A percentile compares a stretch with the other conserved stretches of the same genome.
phyloP scores from a whole-genome alignment of 2,329 filamentous ascomycete species.

The Fusarium sororula region DNA sequence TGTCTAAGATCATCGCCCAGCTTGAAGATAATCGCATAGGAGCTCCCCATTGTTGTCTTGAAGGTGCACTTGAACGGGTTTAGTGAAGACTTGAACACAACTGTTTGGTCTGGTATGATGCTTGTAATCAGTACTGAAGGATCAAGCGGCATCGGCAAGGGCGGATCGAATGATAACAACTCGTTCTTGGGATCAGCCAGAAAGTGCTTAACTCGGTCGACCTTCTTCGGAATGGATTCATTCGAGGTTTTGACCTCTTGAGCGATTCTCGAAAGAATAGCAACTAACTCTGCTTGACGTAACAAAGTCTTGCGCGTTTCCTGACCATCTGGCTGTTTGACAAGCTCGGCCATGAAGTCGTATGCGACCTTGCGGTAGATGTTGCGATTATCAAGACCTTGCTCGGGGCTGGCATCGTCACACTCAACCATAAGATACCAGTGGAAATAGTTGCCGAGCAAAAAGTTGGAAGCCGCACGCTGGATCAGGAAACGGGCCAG shows the following conservation, averaged over 20 bases:
- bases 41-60: constrained; percentile 77
- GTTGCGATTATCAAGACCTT: constrained; percentile 77
- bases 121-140: constrained; percentile 82
- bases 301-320: constrained; percentile 80
- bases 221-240: constrained; percentile 81
- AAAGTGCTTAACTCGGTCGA: constrained; percentile 84
- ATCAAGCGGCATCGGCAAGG: constrained; percentile 87
- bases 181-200: constrained; percentile 92
- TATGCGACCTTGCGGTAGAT: constrained; percentile 94
- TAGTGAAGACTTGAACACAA: constrained; percentile 94
- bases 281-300: constrained; percentile 89
- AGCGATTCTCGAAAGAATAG: constrained; percentile 86
- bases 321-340: constrained; percentile 73
- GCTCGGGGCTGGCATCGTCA: constrained; percentile 81
- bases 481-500: constrained; percentile 89
- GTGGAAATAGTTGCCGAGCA: constrained; percentile 92
- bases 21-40: constrained; percentile 96
- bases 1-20: constrained; percentile 95
- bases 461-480: constrained; percentile 86
- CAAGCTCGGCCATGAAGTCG: constrained; percentile 92
- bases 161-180: constrained; percentile 81
- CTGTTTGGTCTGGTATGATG: constrained; percentile 83
- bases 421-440: constrained; percentile 99
- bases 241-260: constrained; percentile 85
- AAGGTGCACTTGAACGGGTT: constrained; percentile 93